phyloP scores from a whole-genome alignment of 2,329 filamentous ascomycete species.

The Karstenula rhodostoma region DNA sequence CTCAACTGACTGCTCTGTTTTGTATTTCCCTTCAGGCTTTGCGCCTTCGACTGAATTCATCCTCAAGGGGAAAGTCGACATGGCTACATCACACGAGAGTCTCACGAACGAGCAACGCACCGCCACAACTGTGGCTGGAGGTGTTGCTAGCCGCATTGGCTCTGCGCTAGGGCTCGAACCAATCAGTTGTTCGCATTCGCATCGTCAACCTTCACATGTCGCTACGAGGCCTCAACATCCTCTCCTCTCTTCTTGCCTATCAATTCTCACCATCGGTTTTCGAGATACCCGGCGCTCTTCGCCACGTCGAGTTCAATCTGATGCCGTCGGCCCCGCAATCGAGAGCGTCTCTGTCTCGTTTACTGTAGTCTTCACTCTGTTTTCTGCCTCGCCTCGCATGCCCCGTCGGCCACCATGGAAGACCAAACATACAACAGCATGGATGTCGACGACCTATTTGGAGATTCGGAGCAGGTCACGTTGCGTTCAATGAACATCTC shows the following conservation, averaged over 20 bases:
- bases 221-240: slow-evolving; percentile 12
- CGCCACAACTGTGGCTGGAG: slow-evolving; percentile 4
- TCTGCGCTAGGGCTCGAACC: slow-evolving; percentile 20
- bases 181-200: slow-evolving; percentile 23
- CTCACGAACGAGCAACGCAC: slow-evolving; percentile 27
- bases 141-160: slow-evolving; percentile 19
- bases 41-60: background rate
- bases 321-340: background rate
- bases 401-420: slow-evolving; percentile 61
- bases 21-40: background rate
- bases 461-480: slow-evolving; percentile 64
- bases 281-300: slow-evolving; percentile 32
- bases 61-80: background rate
- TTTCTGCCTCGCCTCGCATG: background rate
- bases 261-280: slow-evolving; percentile 18
- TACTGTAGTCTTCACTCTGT: background rate
- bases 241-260: slow-evolving; percentile 13
- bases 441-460: slow-evolving; percentile 57
- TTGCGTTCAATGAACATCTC: slow-evolving; percentile 64
- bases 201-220: slow-evolving; percentile 22
- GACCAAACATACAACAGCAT: slow-evolving; percentile 59
- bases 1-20: background rate
- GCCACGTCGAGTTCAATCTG: slow-evolving; percentile 15
- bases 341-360: background rate
- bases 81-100: slow-evolving; percentile 23